phyloP scores from a whole-genome alignment of 495 filamentous ascomycete genomes.

The Talaromyces wortmannii region DNA sequence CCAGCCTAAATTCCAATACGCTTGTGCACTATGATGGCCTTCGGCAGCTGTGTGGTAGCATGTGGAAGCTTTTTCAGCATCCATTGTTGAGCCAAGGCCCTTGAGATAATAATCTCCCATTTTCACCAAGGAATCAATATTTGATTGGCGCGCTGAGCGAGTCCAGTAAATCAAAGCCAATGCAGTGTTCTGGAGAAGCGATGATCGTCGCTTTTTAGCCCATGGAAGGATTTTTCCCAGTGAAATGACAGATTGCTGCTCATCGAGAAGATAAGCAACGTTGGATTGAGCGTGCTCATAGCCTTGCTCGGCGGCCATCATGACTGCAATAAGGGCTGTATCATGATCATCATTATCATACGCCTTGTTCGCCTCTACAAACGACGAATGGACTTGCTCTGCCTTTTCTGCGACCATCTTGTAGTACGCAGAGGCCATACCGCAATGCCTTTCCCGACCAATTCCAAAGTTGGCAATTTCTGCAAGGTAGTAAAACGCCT shows the following conservation, averaged over 20 bases:
- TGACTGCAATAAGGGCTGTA: slow-evolving; percentile 71
- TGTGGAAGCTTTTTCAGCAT: slow-evolving; percentile 81
- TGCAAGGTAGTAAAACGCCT: slow-evolving; percentile 92
- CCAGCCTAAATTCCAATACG: slow-evolving; percentile 96
- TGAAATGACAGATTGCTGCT: slow-evolving; percentile 59
- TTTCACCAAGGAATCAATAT: slow-evolving; percentile 91
- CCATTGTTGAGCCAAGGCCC: slow-evolving; percentile 63
- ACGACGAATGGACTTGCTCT: slow-evolving; percentile 76
- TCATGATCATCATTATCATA: slow-evolving; percentile 84
- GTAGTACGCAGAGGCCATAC: slow-evolving; percentile 78
- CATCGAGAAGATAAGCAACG: slow-evolving; percentile 85
- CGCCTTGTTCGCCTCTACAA: slow-evolving; percentile 78
- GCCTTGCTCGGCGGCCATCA: slow-evolving; percentile 94
- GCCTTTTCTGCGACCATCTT: slow-evolving; percentile 91
- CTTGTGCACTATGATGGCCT: slow-evolving; percentile 84
- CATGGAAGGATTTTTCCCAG: slow-evolving; percentile 39
- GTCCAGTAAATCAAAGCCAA: slow-evolving; percentile 95
- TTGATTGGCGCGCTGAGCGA: slow-evolving; percentile 85
- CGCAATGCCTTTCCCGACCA: slow-evolving; percentile 74
- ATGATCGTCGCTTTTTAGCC: slow-evolving; percentile 30
- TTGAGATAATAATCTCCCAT: slow-evolving; percentile 95
- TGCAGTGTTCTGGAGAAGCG: slow-evolving; percentile 59
- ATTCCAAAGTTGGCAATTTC: slow-evolving; percentile 81
- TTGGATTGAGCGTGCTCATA: slow-evolving; percentile 92
- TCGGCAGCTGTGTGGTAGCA: slow-evolving; percentile 93